phyloP scores from a whole-genome alignment of 106 monocot species.

The Allium sativum region DNA sequence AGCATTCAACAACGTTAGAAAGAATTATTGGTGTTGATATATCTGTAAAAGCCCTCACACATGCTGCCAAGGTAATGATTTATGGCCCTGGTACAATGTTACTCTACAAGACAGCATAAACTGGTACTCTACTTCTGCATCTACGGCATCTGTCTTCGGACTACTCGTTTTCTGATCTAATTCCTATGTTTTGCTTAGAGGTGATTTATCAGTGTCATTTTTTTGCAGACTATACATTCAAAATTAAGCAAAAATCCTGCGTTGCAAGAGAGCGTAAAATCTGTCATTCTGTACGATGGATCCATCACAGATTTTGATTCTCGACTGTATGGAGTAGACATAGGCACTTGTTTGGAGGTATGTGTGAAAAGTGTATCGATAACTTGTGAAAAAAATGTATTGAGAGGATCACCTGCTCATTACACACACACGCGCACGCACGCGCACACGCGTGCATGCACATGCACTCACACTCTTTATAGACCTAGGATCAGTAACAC shows the following conservation, averaged over 20 bases:
- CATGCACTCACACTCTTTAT: too few species aligned
- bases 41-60: conserved; percentile 57
- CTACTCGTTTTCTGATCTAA: neutral
- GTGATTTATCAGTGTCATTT: neutral
- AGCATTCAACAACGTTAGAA: conserved; percentile 60
- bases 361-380: too few species aligned
- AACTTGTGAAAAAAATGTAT: too few species aligned
- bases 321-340: conserved; percentile 58
- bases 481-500: too few species aligned
- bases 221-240: conserved; percentile 72
- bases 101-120: neutral
- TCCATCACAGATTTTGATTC: conserved; percentile 86
- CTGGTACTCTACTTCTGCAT: too few species aligned
- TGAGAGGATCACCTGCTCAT: too few species aligned
- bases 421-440: too few species aligned
- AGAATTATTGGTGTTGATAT: conserved; percentile 89
- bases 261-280: conserved; percentile 30
- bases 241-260: conserved; percentile 37
- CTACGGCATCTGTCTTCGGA: too few species aligned
- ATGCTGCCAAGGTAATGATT: conserved; percentile 74
- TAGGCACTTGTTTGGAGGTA: conserved; percentile 98
- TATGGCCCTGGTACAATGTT: neutral
- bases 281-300: conserved; percentile 79
- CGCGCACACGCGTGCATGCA: too few species aligned
- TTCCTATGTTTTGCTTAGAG: neutral